These are phyloP conservation scores for Yamagishiella unicocca DNA, from an alignment of 139 green algal species.

Conservation along the genomic window DNA sequence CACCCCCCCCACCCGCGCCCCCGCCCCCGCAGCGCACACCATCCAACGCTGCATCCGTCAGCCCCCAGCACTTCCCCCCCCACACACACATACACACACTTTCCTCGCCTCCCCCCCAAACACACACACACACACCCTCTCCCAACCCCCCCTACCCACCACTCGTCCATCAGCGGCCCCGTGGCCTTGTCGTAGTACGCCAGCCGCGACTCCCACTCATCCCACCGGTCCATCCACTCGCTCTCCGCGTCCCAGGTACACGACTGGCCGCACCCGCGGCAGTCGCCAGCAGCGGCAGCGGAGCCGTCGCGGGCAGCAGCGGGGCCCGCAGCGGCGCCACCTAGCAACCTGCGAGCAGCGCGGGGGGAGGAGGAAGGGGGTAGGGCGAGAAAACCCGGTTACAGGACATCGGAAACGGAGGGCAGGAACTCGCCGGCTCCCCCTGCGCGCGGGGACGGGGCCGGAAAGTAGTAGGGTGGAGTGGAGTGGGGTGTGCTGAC, in stretches of 20 bases:
- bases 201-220: conserved; percentile 61
- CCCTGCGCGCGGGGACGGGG: no score
- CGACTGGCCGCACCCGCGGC: conserved; percentile 60
- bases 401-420: no score
- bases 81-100: neutral
- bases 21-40: no score
- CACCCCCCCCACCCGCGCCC: no score
- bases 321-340: neutral
- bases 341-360: neutral
- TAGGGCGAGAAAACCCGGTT: no score
- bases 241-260: conserved; percentile 70
- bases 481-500: neutral
- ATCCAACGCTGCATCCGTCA: no score
- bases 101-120: neutral
- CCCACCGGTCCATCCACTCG: conserved; percentile 68
- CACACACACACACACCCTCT: neutral
- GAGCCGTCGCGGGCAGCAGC: neutral
- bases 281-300: conserved; percentile 9
- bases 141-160: conserved; percentile 43
- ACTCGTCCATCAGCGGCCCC: conserved; percentile 67
- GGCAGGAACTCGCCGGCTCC: no score
- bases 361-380: neutral
- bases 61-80: neutral
- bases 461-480: no score
- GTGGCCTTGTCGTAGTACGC: conserved; percentile 70